Evolutionary conservation across 2,329 filamentous ascomycete genomes (phyloP).

Genomic region (Gremmenia infestans): DNA sequence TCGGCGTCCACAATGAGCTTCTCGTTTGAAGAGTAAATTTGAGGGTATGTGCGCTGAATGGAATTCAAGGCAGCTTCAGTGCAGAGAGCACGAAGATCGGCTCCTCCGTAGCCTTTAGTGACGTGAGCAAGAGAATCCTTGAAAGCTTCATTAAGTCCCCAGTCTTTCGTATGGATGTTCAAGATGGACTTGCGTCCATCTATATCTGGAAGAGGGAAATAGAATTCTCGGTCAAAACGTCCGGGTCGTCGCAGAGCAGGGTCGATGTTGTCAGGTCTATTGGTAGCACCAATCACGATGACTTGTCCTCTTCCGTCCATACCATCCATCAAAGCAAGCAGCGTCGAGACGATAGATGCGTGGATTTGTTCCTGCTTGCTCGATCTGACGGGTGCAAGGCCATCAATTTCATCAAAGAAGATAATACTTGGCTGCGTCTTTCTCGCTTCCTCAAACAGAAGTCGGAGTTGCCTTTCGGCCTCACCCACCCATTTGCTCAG

Average conservation of each 20-base stretch:
- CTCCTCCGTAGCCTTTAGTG: constrained; percentile 95
- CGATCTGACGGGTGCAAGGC: constrained; percentile 88
- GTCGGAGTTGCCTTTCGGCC: constrained; percentile 86
- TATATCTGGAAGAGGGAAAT: constrained; percentile 85
- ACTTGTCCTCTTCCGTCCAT: constrained; percentile 99
- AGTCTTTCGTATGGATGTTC: constrained; percentile 91
- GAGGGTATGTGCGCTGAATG: constrained; percentile 90
- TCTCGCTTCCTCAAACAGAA: constrained; percentile 92
- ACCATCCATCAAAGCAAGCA: constrained; percentile 93
- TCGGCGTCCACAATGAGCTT: constrained; percentile 84
- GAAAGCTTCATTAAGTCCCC: constrained; percentile 76
- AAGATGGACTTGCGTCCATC: constrained; percentile 80
- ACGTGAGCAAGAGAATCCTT: constrained; percentile 79
- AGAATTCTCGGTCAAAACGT: constrained; percentile 95
- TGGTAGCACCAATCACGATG: constrained; percentile 98
- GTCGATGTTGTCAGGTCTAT: constrained; percentile 93
- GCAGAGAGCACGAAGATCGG: constrained; percentile 87
- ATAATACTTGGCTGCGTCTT: constrained; percentile 98
- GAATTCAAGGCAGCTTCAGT: constrained; percentile 95
- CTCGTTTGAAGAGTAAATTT: constrained; percentile 87
- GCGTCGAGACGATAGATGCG: constrained; percentile 90
- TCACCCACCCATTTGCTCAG: constrained; percentile 99
- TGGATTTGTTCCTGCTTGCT: constrained; percentile 99
- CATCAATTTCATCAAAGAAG: constrained; percentile 99
- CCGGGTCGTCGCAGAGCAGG: constrained; percentile 91